Evolutionary conservation across 371 early-diverging fungal species (phyloP).

Genomic region (Mucor saturninus): DNA sequence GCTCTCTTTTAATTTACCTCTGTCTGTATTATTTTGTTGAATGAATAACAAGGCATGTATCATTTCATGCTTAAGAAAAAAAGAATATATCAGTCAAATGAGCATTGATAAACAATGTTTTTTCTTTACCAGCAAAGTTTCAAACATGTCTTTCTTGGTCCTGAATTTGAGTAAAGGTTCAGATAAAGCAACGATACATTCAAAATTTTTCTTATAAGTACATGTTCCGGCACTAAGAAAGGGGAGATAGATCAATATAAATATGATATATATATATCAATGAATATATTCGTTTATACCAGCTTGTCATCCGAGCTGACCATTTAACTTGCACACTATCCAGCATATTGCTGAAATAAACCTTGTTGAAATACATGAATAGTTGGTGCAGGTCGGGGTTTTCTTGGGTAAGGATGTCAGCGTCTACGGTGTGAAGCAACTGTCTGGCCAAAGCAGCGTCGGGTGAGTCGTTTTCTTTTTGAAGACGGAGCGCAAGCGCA

Average conservation of each 20-base stretch:
- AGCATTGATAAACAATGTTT: neutral
- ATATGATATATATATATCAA: neutral
- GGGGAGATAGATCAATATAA: no score
- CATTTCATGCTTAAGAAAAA: slow-evolving; percentile 51
- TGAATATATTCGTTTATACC: slow-evolving; percentile 33
- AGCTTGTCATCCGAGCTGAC: slow-evolving; percentile 64
- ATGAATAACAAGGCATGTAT: slow-evolving; percentile 70
- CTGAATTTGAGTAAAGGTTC: slow-evolving; percentile 74
- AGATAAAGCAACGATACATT: slow-evolving; percentile 60
- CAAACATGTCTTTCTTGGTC: slow-evolving; percentile 57
- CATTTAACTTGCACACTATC: slow-evolving; percentile 64
- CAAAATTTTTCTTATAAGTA: slow-evolving; percentile 40
- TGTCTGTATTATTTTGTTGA: slow-evolving; percentile 49
- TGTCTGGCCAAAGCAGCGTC: neutral
- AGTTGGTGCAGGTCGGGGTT: slow-evolving; percentile 38
- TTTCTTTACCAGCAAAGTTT: slow-evolving; percentile 49
- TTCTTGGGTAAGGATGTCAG: slow-evolving; percentile 12
- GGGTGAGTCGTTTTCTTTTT: neutral
- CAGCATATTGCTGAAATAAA: slow-evolving; percentile 61
- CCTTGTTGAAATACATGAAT: slow-evolving; percentile 58
- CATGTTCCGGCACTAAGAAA: slow-evolving; percentile 53
- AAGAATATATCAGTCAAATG: neutral
- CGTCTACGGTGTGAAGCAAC: neutral
- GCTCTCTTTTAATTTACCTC: slow-evolving; percentile 27
- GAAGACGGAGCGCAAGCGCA: neutral